A percentile compares a stretch with the other conserved stretches of the same genome.
These are phyloP conservation scores for Eimeria praecox DNA, from an alignment of 169 alveolate genomes.

Conservation along the genomic window DNA sequence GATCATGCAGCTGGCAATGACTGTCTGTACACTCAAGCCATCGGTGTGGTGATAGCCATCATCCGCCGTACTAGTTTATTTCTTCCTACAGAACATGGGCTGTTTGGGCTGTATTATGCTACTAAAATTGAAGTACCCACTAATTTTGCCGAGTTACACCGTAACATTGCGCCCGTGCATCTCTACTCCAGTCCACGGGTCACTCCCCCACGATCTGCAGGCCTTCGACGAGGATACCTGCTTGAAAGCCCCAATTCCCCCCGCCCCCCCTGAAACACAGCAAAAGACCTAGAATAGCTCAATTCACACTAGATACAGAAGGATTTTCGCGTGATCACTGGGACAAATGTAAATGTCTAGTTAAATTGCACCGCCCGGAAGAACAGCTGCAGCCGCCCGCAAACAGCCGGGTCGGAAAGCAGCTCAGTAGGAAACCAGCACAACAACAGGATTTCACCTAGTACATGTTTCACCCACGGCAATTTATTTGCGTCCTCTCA, in stretches of 20 bases:
- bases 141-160: not conserved
- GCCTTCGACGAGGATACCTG: not conserved
- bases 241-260: not conserved
- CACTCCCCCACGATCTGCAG: constrained; percentile 14
- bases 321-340: not conserved
- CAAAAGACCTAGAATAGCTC: not conserved
- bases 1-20: not conserved
- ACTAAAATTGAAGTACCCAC: not conserved
- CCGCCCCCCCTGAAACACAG: not conserved
- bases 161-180: not conserved
- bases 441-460: not conserved
- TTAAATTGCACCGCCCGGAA: not conserved
- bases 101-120: not conserved
- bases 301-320: not conserved
- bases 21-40: constrained; percentile 63
- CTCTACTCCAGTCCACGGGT: not conserved
- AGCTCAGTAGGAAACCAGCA: not conserved
- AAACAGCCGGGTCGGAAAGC: not conserved
- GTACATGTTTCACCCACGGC: not conserved
- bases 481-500: not conserved
- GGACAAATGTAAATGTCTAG: not conserved
- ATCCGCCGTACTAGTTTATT: not conserved
- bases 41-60: not conserved
- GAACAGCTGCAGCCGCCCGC: constrained; percentile 1
- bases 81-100: not conserved